Percentiles rank a stretch among this genome's conserved stretches.
These are phyloP conservation scores for Cymbidium sinense DNA, from an alignment of 106 monocot genomes.

Conservation along the genomic window DNA sequence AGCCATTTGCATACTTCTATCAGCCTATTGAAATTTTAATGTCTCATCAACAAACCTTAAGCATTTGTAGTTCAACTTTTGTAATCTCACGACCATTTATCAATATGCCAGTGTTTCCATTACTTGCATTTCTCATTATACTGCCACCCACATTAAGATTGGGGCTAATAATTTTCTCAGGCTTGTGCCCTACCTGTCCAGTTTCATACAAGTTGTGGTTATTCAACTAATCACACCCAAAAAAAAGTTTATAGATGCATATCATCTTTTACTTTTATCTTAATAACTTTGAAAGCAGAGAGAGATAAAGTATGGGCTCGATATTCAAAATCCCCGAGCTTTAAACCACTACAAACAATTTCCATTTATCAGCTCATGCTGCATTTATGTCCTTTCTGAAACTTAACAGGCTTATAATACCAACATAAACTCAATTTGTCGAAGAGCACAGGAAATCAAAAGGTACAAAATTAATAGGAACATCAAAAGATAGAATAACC, in stretches of 20 bases:
- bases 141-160: slow-evolving; percentile 74
- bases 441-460: not conserved
- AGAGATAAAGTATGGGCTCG: not conserved
- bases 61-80: slow-evolving; percentile 80
- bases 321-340: not conserved
- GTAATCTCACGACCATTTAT: slow-evolving; percentile 93
- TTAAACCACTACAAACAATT: slow-evolving; percentile 2
- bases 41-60: slow-evolving; percentile 44
- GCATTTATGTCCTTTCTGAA: not conserved
- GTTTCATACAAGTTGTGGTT: slow-evolving; percentile 3
- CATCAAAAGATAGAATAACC: not conserved
- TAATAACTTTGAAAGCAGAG: not conserved
- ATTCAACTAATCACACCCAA: not conserved
- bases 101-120: slow-evolving; percentile 81
- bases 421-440: not conserved
- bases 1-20: not conserved
- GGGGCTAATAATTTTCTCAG: slow-evolving; percentile 70
- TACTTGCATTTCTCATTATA: slow-evolving; percentile 74
- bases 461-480: not conserved
- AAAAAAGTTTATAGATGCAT: not conserved
- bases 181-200: slow-evolving; percentile 82
- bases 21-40: not conserved
- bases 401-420: not conserved
- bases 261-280: not conserved
- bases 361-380: not conserved